Percentiles rank a stretch among this genome's conserved stretches.
These are phyloP conservation scores for Takashimella tepidaria DNA, from an alignment of 1,284 basidiomycete species.

Conservation along the genomic window DNA sequence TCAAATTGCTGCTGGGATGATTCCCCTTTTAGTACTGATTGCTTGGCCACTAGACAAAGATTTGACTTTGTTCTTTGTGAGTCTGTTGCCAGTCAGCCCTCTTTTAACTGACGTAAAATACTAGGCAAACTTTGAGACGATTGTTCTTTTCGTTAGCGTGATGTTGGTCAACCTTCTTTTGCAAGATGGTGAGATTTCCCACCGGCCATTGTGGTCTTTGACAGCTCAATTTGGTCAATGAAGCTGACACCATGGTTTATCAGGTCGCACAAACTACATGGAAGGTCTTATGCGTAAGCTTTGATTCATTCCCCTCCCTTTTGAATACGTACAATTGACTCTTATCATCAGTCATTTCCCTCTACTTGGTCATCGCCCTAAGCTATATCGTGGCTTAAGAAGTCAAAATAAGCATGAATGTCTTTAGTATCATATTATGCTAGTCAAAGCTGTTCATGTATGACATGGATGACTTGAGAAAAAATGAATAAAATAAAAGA, in stretches of 20 bases:
- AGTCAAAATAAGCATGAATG: too few species aligned
- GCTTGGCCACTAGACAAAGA: slow-evolving; percentile 74
- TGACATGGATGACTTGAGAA: too few species aligned
- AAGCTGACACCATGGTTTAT: slow-evolving; percentile 7
- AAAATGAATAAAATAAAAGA: too few species aligned
- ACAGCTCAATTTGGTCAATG: slow-evolving; percentile 1
- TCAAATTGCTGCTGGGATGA: slow-evolving; percentile 83
- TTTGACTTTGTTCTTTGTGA: slow-evolving; percentile 73
- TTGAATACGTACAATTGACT: neutral
- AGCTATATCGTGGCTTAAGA: slow-evolving; percentile 40
- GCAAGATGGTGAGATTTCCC: slow-evolving; percentile 58
- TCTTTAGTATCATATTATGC: too few species aligned
- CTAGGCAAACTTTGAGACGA: slow-evolving; percentile 56
- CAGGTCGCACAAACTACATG: slow-evolving; percentile 77
- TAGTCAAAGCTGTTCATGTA: too few species aligned
- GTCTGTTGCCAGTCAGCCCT: slow-evolving; percentile 1
- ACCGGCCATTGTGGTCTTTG: too few species aligned
- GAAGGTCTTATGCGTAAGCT: slow-evolving; percentile 66
- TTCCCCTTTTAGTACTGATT: slow-evolving; percentile 75
- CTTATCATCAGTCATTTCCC: slow-evolving; percentile 51
- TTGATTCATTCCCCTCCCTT: too few species aligned
- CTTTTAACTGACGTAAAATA: neutral
- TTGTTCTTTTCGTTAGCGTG: slow-evolving; percentile 76
- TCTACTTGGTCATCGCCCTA: slow-evolving; percentile 61
- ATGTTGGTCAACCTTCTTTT: slow-evolving; percentile 73